Evolutionary conservation across 2,329 filamentous ascomycete genomes (phyloP).

Genomic region (Aspergillus felis): DNA sequence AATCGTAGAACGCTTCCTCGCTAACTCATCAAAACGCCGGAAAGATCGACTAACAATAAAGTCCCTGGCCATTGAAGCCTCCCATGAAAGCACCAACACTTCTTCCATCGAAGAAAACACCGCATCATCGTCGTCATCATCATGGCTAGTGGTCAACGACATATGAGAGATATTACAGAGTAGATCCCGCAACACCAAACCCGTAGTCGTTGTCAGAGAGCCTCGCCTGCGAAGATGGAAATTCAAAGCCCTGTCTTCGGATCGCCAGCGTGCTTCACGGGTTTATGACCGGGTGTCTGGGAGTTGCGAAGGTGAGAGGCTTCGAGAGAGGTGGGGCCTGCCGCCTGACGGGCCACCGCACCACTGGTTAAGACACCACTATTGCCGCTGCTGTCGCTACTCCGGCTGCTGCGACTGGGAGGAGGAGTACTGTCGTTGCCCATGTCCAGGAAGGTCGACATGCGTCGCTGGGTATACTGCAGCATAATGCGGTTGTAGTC

Average conservation of each 20-base stretch:
- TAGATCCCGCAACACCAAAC: too few species aligned
- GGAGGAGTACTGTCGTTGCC: conserved; percentile 16
- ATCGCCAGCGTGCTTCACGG: background rate
- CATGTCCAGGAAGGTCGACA: conserved; percentile 29
- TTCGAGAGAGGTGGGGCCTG: conserved; percentile 16
- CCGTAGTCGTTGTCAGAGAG: too few species aligned
- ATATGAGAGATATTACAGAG: background rate
- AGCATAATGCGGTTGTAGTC: conserved; percentile 39
- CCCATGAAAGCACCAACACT: background rate
- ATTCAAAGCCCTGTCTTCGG: background rate
- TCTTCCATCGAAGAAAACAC: background rate
- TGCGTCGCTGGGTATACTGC: conserved; percentile 35
- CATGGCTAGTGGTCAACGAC: background rate
- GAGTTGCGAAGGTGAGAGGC: conserved; percentile 2
- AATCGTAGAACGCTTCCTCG: background rate
- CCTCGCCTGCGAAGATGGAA: too few species aligned
- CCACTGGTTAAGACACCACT: conserved; percentile 20
- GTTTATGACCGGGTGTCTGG: background rate
- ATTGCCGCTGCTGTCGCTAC: conserved; percentile 25
- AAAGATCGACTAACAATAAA: background rate
- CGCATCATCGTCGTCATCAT: background rate
- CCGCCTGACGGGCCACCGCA: conserved; percentile 17
- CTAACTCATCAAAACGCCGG: background rate
- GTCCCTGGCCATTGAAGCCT: background rate
- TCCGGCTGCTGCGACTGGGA: conserved; percentile 26